Conservation (phyloP, 345 rosid species). For the Gossypium anomalum region DNA sequence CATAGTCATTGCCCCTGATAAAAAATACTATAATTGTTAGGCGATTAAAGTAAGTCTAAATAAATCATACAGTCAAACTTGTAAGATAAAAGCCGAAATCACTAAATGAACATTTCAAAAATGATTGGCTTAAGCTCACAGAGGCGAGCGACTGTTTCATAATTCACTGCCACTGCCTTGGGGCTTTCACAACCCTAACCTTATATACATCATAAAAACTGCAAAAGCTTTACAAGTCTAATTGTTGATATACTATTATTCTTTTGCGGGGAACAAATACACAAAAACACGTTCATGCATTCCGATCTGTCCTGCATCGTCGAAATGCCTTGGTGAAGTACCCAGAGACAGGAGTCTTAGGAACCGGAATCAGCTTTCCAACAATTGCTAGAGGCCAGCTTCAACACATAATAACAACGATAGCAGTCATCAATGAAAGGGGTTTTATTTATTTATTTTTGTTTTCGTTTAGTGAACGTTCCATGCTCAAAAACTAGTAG, state of each 20-base stretch:
- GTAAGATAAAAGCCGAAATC: background rate
- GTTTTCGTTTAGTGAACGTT: background rate
- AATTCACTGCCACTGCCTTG: background rate
- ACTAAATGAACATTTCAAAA: background rate
- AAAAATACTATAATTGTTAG: no score
- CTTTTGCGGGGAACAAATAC: background rate
- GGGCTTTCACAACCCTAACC: background rate
- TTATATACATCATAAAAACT: background rate
- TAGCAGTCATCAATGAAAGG: background rate
- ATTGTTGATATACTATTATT: background rate
- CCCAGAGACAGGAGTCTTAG: conserved; percentile 54
- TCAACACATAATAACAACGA: background rate
- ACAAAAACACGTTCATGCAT: conserved; percentile 15
- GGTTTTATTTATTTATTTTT: background rate
- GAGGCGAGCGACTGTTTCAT: background rate
- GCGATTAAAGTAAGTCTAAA: no score
- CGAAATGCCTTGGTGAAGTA: conserved; percentile 45
- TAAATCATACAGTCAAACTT: no score
- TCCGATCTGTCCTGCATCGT: conserved; percentile 27
- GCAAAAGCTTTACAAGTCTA: background rate
- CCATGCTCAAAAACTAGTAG: background rate
- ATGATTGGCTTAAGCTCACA: background rate
- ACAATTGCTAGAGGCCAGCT: conserved; percentile 92
- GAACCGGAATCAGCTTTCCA: conserved; percentile 84
- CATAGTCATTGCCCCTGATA: no score